Evolutionary conservation across 352 stramenopile species (phyloP).

Genomic region (Globisporangium sylvaticum): DNA sequence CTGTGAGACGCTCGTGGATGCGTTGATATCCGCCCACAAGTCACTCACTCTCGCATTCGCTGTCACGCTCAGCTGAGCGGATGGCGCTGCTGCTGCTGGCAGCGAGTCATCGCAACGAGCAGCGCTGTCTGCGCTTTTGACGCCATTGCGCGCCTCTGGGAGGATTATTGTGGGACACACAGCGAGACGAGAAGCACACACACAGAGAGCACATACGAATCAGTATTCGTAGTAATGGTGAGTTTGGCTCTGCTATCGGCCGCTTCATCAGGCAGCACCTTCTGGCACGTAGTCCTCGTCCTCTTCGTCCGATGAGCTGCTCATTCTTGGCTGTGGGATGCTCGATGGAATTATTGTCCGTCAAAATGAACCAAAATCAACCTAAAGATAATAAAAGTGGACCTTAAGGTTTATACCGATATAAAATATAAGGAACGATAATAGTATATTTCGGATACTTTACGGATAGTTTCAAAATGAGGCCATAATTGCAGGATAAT

Average conservation of each 20-base stretch:
- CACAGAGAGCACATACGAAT: background rate
- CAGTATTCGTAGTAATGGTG: background rate
- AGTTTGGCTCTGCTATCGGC: background rate
- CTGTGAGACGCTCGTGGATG: slow-evolving; percentile 49
- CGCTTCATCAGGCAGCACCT: slow-evolving; percentile 21
- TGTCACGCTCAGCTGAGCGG: slow-evolving; percentile 22
- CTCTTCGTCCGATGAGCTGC: slow-evolving; percentile 54
- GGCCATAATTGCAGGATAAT: too few relatives aligned
- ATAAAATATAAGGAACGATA: too few relatives aligned
- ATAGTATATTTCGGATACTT: too few relatives aligned
- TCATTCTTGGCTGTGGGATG: slow-evolving; percentile 31
- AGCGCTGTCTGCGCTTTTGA: slow-evolving; percentile 9
- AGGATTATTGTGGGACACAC: background rate
- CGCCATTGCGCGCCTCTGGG: background rate
- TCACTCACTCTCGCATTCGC: slow-evolving; percentile 32
- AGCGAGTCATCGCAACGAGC: background rate
- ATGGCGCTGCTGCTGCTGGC: background rate
- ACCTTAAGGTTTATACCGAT: too few relatives aligned
- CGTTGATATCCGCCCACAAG: slow-evolving; percentile 70
- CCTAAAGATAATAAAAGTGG: too few relatives aligned
- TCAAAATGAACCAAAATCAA: background rate
- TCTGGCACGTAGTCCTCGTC: slow-evolving; percentile 72
- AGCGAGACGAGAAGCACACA: background rate
- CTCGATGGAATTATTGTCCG: background rate
- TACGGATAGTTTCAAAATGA: too few relatives aligned